Conservation (phyloP, 2,329 filamentous ascomycete genomes). For the Sporothrix sp. region DNA sequence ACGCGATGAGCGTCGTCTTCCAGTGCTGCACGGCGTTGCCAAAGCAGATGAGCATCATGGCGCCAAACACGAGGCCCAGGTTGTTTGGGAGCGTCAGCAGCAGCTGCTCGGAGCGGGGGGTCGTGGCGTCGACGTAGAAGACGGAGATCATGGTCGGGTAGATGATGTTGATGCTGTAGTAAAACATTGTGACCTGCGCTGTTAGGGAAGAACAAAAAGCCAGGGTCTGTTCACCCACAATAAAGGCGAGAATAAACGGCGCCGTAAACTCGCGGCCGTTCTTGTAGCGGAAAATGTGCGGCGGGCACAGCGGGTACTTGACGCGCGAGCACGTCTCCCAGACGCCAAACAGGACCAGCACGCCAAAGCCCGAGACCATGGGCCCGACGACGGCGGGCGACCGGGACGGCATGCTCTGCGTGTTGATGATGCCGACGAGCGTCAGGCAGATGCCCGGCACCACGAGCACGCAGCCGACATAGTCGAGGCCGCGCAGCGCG, state of each 20-base stretch:
- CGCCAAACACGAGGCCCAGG: slow-evolving; percentile 35
- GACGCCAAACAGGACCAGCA: slow-evolving; percentile 6
- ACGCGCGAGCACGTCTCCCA: slow-evolving; percentile 13
- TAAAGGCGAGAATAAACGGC: slow-evolving; percentile 12
- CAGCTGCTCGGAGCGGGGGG: slow-evolving; percentile 17
- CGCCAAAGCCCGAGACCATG: not conserved
- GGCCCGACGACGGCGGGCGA: not conserved
- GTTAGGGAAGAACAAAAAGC: not conserved
- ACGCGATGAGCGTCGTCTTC: slow-evolving; percentile 36
- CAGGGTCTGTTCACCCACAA: not conserved
- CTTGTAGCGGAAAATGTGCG: slow-evolving; percentile 33
- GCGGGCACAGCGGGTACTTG: slow-evolving; percentile 33
- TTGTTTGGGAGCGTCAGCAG: slow-evolving; percentile 34
- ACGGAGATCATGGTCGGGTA: slow-evolving; percentile 33
- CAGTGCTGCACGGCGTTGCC: slow-evolving; percentile 34
- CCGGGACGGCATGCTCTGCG: not conserved
- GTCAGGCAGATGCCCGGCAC: slow-evolving; percentile 9
- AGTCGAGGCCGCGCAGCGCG: slow-evolving; percentile 11
- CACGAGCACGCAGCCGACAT: slow-evolving; percentile 9
- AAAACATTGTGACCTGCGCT: slow-evolving; percentile 7
- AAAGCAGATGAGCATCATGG: slow-evolving; percentile 30
- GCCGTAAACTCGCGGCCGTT: slow-evolving; percentile 26
- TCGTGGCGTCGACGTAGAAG: slow-evolving; percentile 24
- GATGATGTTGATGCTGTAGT: slow-evolving; percentile 34
- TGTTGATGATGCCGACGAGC: slow-evolving; percentile 11